Base-by-base conservation (phyloP, 495 filamentous ascomycete species). In the Astrothelium macrocarpum region DNA sequence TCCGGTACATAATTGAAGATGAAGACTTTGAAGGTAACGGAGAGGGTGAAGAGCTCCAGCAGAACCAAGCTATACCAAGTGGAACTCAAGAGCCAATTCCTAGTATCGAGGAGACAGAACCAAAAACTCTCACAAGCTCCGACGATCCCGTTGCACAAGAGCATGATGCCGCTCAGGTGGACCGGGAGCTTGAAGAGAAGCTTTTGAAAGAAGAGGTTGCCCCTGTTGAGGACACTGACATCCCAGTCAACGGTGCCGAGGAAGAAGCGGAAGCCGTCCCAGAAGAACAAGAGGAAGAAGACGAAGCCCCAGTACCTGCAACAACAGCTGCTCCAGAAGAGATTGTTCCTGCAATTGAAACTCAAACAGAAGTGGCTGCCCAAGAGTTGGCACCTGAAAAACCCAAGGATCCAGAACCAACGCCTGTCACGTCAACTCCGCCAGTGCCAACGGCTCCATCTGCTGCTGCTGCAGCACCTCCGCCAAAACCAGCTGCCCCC, bases 1-100 rank as follows among this genome's bases (percentile, higher is more conserved):
- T 98, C 78, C 82, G 94, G 53, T 97, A 91, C 76, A 83, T 98
- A 64, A 82, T 85, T 31, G 87, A 90, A 46, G 87, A 89, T 62
- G 85, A 87, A 39, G 93, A 95, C 9, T 74, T 77, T 53, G 80
- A 79, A 59, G 63, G 73, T 32, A 64, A 62, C n/a, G 71, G 73
- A 62, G 72, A 71, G 34, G 67, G 74, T 36, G 74, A 78, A 61
- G 70, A 75, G 34, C 71, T 78, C 61, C 77, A 82, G 63, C 68
- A 70, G 28, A 67, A 64, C 7, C 65, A 73, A 18, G 66, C 73
- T 39, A 65, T 69, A 26, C 77, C 80, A 58, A 76, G 66, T 66
- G 65, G 71, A 26, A 31, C 67, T 65, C 67, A 72, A 59, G 74
- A 78, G 66, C 71, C 72, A 34, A 70, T 65, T n/a, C 63, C 75